A percentile compares a stretch with the other conserved stretches of the same genome.
Conservation (phyloP, 305 asterid species). For the Plantago rigida region DNA sequence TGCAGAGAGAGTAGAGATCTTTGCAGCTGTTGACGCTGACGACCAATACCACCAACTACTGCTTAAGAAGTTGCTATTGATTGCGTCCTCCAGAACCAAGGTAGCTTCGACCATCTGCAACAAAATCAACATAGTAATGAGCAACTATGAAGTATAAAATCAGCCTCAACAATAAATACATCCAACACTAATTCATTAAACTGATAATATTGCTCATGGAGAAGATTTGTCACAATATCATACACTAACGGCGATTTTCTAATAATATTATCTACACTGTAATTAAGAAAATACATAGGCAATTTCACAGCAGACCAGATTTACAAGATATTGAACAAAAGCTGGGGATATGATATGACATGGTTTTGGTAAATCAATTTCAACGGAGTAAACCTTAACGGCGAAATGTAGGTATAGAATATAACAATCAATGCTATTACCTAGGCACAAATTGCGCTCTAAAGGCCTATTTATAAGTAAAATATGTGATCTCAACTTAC, state of each 20-base stretch:
- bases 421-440: too few relatives aligned
- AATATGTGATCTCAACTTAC: background rate
- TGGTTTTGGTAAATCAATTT: too few relatives aligned
- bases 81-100: conserved; percentile 62
- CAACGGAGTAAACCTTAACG: background rate
- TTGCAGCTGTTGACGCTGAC: conserved; percentile 80
- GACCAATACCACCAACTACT: conserved; percentile 98
- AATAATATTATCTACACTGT: too few relatives aligned
- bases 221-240: background rate
- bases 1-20: conserved; percentile 64
- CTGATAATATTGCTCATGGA: too few relatives aligned
- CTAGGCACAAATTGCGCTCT: background rate
- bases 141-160: conserved; percentile 2
- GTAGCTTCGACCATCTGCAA: conserved; percentile 86
- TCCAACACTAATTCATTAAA: background rate
- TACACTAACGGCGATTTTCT: too few relatives aligned
- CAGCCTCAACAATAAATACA: background rate
- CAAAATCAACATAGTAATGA: conserved; percentile 12
- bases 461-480: too few relatives aligned
- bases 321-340: too few relatives aligned
- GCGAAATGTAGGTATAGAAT: background rate
- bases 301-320: background rate
- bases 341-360: too few relatives aligned
- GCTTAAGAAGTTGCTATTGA: conserved; percentile 56
- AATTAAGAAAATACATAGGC: too few relatives aligned